These are phyloP conservation scores for Bryoerythrophyllum caledonicum DNA, from an alignment of 225 moss, liverwort and hornwort genomes.

Conservation along the genomic window DNA sequence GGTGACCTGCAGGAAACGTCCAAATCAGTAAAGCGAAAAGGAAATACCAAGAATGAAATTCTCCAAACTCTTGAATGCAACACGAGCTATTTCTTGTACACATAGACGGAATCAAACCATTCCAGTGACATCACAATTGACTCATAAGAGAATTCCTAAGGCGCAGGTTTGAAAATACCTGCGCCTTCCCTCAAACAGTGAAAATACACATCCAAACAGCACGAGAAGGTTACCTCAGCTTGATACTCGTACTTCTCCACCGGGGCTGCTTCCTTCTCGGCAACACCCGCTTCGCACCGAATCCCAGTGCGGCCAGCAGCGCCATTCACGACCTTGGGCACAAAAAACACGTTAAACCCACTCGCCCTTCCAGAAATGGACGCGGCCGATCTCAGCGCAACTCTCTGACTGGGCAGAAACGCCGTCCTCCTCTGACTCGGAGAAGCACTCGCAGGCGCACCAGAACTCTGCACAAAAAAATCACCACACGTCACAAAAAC, in stretches of 20 bases:
- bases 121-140: neutral
- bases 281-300: constrained; percentile 79
- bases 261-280: constrained; percentile 74
- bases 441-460: constrained; percentile 20
- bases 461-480: constrained; percentile 24
- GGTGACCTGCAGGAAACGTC: constrained; percentile 59
- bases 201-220: neutral
- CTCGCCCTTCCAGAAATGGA: constrained; percentile 45
- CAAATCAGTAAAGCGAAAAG: neutral
- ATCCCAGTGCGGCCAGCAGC: constrained; percentile 41
- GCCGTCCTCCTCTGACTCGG: constrained; percentile 21
- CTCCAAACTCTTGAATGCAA: neutral
- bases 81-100: neutral
- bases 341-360: constrained; percentile 38
- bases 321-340: constrained; percentile 25
- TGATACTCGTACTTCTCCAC: constrained; percentile 92
- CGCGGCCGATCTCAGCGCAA: constrained; percentile 36
- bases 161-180: neutral
- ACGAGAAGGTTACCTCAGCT: constrained; percentile 63
- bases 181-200: neutral
- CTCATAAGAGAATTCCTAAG: neutral
- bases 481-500: no score
- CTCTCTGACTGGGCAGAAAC: constrained; percentile 41
- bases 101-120: neutral
- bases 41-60: neutral